Percentiles rank a stretch among this genome's conserved stretches.
Conservation (phyloP, 352 stramenopile species). For the Elongisporangium prolatum region DNA sequence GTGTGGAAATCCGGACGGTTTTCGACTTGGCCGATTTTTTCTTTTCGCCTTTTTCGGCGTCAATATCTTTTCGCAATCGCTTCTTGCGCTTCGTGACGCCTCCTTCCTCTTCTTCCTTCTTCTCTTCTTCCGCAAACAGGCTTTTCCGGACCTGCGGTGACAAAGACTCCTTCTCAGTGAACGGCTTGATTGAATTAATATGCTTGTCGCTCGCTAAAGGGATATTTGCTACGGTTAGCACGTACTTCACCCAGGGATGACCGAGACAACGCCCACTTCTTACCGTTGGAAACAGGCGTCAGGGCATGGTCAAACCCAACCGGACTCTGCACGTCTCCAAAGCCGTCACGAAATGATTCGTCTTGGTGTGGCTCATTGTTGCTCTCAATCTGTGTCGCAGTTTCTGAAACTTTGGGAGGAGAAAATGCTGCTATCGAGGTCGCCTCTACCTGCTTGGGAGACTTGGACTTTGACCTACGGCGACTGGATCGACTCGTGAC, state of each 20-base stretch:
- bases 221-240: neutral
- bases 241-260: neutral
- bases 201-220: slow-evolving; percentile 55
- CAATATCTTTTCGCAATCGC: slow-evolving; percentile 10
- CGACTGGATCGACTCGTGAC: slow-evolving; percentile 23
- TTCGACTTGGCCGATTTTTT: slow-evolving; percentile 50
- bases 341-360: slow-evolving; percentile 45
- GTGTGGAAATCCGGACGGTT: slow-evolving; percentile 36
- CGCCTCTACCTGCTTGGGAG: slow-evolving; percentile 9
- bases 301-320: slow-evolving; percentile 60
- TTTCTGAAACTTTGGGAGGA: slow-evolving; percentile 12
- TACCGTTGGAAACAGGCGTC: slow-evolving; percentile 67
- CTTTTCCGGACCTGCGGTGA: slow-evolving; percentile 50
- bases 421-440: neutral
- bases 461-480: slow-evolving; percentile 22
- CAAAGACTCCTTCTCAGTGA: slow-evolving; percentile 37
- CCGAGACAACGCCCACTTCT: neutral
- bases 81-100: slow-evolving; percentile 13
- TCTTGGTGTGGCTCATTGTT: slow-evolving; percentile 24
- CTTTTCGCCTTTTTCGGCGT: slow-evolving; percentile 10
- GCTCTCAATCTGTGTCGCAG: slow-evolving; percentile 7
- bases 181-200: slow-evolving; percentile 47
- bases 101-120: slow-evolving; percentile 24
- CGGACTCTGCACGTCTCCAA: slow-evolving; percentile 42
- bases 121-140: slow-evolving; percentile 42